phyloP scores from a whole-genome alignment of 345 rosid species.

The Linum trigynum region DNA sequence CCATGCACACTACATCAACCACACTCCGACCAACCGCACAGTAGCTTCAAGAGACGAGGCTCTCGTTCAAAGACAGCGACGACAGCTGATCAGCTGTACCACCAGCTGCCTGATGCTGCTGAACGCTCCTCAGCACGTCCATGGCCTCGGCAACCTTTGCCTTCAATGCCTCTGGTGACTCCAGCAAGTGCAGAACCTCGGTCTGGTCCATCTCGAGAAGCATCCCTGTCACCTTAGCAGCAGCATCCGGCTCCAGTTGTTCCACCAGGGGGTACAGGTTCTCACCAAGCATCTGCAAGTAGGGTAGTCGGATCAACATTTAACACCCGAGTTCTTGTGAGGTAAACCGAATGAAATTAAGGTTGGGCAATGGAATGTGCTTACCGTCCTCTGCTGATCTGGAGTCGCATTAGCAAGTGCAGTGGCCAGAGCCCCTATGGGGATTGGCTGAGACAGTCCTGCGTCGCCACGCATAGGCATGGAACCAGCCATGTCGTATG shows the following conservation, averaged over 20 bases:
- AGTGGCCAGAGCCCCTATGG: conserved; percentile 74
- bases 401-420: conserved; percentile 82
- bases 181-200: conserved; percentile 84
- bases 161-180: conserved; percentile 85
- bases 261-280: conserved; percentile 90
- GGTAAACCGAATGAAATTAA: neutral
- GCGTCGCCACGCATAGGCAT: conserved; percentile 50
- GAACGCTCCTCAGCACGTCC: conserved; percentile 87
- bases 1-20: neutral
- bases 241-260: conserved; percentile 76
- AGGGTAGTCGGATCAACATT: neutral
- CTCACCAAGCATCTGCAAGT: conserved; percentile 81
- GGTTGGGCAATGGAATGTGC: conserved; percentile 1
- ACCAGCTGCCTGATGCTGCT: conserved; percentile 46
- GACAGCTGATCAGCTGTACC: conserved; percentile 61
- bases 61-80: conserved; percentile 45
- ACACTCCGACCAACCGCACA: no score
- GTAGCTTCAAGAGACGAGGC: no score
- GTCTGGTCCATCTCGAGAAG: conserved; percentile 97
- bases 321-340: neutral
- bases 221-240: conserved; percentile 95
- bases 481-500: conserved; percentile 51
- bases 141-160: conserved; percentile 88
- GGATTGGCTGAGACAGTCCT: conserved; percentile 49
- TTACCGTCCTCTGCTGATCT: conserved; percentile 86